Base-by-base conservation (phyloP, 192 early-diverging fungal species). In the Umbelopsis sp. region DNA sequence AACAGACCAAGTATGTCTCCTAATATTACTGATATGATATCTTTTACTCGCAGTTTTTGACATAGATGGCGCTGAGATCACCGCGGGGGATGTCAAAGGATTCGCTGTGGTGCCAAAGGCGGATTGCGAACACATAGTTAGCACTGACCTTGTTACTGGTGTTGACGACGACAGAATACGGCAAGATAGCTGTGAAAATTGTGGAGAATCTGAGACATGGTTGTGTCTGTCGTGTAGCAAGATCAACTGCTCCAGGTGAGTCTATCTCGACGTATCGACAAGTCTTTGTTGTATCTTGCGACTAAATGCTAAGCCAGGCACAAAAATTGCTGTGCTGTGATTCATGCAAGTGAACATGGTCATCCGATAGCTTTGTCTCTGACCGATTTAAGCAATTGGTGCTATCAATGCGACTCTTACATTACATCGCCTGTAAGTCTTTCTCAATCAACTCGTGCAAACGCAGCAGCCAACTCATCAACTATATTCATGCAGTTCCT, bases 161-260 rank as follows among this genome's bases (percentile, higher is more conserved):
- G 12, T 61, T 23, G 30, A 35, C 13, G 27, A 61, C 0, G 27
- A 0, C 6, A 6, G 18, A 12, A 25, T 61, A 35, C 55, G 27
- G 4, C 15, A 61, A 3, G 55, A 25, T 13, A 25, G 15, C 12
- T 61, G 55, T 25, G 33, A 25, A 35, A 22, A 61, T 18, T 61
- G 55, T 30, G 30, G 55, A 18, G 33, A 61, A 13, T 30, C 55
- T 11, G 55, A 61, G 55, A 61, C 55, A 3, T 61, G 55, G 55
- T 7, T 61, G n/a, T 61, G 55, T 25, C 33, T 61, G 27, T 27
- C 55, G 1, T 61, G 55, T 35, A n/a, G 30, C 15, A 30, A 30
- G 10, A 30, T 61, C 5, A 35, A 61, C 25, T 61, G 55, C 30
- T 61, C 55, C 10, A 61, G 55, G 55, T 61, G 18, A 35, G 18